These are phyloP conservation scores for Stentor coeruleus DNA, from an alignment of 73 alveolate species.

Conservation along the genomic window DNA sequence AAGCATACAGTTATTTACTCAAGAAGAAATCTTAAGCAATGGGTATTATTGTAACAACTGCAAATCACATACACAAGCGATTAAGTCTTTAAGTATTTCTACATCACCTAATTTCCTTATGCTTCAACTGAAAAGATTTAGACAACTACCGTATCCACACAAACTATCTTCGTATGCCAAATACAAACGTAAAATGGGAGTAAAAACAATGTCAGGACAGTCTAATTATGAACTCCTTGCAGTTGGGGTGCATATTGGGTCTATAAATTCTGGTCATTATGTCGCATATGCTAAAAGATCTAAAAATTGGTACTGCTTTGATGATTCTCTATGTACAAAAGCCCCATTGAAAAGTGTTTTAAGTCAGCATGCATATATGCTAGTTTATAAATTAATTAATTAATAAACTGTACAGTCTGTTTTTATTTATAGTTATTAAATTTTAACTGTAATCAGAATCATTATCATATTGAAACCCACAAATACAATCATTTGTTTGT, in stretches of 20 bases:
- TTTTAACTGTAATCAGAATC: background rate
- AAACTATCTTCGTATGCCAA: background rate
- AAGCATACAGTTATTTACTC: background rate
- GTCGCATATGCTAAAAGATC: background rate
- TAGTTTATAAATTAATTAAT: background rate
- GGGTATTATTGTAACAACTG: background rate
- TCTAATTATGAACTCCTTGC: conserved; percentile 16
- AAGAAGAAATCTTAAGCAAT: conserved; percentile 6
- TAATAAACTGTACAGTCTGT: too few relatives aligned
- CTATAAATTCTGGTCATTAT: conserved; percentile 23
- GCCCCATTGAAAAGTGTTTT: background rate
- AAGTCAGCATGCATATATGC: background rate
- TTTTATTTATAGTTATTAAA: background rate
- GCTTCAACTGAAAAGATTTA: conserved; percentile 1
- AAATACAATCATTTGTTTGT: background rate
- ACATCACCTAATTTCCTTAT: background rate
- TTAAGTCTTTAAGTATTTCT: background rate
- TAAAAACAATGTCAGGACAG: background rate
- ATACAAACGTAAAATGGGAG: background rate
- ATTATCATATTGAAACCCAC: background rate
- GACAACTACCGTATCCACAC: conserved; percentile 24
- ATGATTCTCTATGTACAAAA: conserved; percentile 17
- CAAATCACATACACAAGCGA: background rate
- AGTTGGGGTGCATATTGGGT: conserved; percentile 29
- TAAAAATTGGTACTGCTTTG: conserved; percentile 20